Conservation (phyloP, 139 green algal genomes). For the Chara braunii region DNA sequence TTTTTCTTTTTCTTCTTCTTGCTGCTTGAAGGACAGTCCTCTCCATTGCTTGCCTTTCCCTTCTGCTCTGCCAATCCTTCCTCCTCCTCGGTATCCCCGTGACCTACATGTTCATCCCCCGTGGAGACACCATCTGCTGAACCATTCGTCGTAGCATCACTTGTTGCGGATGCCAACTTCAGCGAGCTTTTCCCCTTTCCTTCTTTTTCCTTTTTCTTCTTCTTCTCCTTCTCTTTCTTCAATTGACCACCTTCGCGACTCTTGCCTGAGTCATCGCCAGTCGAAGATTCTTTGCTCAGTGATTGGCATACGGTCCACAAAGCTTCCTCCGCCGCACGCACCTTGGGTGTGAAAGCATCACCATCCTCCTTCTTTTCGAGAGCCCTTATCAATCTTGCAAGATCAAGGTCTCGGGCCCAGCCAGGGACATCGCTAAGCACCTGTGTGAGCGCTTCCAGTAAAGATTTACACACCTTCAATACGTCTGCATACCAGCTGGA, state of each 20-base stretch:
- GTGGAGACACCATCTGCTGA: too few species aligned
- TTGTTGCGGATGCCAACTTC: too few species aligned
- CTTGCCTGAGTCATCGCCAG: neutral
- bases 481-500: neutral
- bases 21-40: too few species aligned
- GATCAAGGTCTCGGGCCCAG: neutral
- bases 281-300: neutral
- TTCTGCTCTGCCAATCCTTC: too few species aligned
- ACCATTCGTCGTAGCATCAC: too few species aligned
- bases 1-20: too few species aligned
- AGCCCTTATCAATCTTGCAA: neutral
- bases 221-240: neutral
- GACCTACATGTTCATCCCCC: too few species aligned
- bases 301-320: too few species aligned
- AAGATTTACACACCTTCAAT: neutral
- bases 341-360: neutral
- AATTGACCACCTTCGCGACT: neutral
- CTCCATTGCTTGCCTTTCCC: too few species aligned
- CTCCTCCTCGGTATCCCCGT: too few species aligned
- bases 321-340: neutral
- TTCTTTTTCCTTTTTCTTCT: constrained; percentile 8
- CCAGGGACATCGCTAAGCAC: too few species aligned
- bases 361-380: neutral
- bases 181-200: constrained; percentile 9
- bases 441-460: too few species aligned